Base-by-base conservation (phyloP, 1,139 yeast genomes). In the Sugiyamaella pinicola region DNA sequence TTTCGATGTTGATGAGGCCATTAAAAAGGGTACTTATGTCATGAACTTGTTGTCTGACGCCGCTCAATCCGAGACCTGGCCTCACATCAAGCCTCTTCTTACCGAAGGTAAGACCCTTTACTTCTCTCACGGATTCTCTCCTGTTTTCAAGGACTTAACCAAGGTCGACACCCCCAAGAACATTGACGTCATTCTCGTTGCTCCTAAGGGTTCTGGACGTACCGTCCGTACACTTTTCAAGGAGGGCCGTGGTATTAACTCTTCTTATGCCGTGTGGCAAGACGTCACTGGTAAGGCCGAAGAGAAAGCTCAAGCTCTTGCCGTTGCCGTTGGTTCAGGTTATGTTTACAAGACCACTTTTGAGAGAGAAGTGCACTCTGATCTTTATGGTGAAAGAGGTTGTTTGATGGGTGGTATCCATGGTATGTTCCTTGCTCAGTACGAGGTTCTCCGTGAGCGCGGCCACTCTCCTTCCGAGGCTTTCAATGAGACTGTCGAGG, bases 401-500 rank as follows among this genome's bases (percentile, higher is more conserved):
- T 91, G 98, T 81, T 83, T 93, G 70, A 93, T 93, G 99, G 99
- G 99, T 75, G 99, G 99, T 84, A 91, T 93, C 82, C 99, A 93
- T 83, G 99, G 99, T 82, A 93, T 93, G 98, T 93, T 93, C 91
- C 84, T 93, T 72, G 99, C 99, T 68, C 99, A 93, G 82, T 93
- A 93, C 84, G 99, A 93, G 79, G 99, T 93, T 62, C 85, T 93
- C 76, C 91, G 99, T 82, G 98, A 91, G 82, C 90, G 95, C 74
- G 99, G 99, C 64, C 99, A 93, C 86, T 82, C 97, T 65, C 99
- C 99, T 80, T 89, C 97, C 61, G 99, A 93, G 83, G 99, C 99
- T 70, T 93, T 93, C 91, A 93, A 93, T 78, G 99, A 93, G 83
- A 93, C 99, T 66, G 99, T 93, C 67, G 99, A 93, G 83, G 99